Percentiles rank a stretch among this genome's conserved stretches.
Evolutionary conservation across 306 rosid genomes (phyloP).

Genomic region (Begonia peltatifolia): DNA sequence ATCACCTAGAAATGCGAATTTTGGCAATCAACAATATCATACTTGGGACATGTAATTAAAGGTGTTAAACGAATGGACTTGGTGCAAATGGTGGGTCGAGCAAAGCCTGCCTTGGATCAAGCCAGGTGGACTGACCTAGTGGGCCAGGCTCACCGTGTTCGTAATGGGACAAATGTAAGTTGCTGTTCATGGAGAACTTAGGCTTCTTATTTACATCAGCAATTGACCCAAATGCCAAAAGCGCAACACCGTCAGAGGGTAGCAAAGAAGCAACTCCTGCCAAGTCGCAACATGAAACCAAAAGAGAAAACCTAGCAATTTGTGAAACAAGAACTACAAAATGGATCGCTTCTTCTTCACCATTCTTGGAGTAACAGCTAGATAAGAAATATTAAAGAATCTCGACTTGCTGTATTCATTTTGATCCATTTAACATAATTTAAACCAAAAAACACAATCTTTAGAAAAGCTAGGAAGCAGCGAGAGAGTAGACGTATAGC

Average conservation of each 20-base stretch:
- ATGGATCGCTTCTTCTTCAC: constrained; percentile 1
- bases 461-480: too few species aligned
- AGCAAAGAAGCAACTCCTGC: constrained; percentile 5
- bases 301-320: not conserved
- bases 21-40: too few species aligned
- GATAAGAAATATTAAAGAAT: not conserved
- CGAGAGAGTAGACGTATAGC: too few species aligned
- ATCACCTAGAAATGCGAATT: too few species aligned
- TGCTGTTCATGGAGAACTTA: constrained; percentile 15
- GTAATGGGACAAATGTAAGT: constrained; percentile 28
- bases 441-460: too few species aligned
- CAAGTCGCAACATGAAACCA: not conserved
- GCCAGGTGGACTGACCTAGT: too few species aligned
- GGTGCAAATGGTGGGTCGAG: too few species aligned
- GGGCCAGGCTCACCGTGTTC: too few species aligned
- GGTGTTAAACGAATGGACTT: too few species aligned
- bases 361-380: constrained; percentile 19
- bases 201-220: constrained; percentile 35
- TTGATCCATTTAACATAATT: too few species aligned
- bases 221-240: constrained; percentile 48
- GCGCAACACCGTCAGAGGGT: constrained; percentile 30
- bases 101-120: too few species aligned
- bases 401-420: not conserved
- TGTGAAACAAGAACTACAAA: constrained; percentile 7
- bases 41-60: too few species aligned